Evolutionary conservation across 352 stramenopile genomes (phyloP), one percentile per base, ranked within the genome.

Genomic region (Phytophthora ohioensis): DNA sequence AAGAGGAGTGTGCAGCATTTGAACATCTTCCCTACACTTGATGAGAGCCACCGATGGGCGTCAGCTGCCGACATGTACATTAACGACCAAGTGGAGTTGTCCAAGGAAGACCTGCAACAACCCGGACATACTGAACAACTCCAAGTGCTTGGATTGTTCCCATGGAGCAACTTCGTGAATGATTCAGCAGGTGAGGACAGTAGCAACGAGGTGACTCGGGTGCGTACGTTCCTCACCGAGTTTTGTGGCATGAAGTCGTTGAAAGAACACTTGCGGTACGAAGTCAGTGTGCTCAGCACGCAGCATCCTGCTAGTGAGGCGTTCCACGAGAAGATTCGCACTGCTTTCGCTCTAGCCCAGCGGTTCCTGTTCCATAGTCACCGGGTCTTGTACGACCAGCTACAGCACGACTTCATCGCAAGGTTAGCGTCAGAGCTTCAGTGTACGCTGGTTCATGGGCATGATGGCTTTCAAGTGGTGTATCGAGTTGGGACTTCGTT

Each of bases 1-100:
- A 62, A 74, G 17, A 61, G 15, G 46, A 73, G 41, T 31, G 15
- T 79, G 15, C 80, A 87, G 46, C 71, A 71, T 30, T 60, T 74
- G 17, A 48, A 64, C 12, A 5, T 86, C 4, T 82, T 82, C 21
- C 79, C 72, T 8, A 77, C 64, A 17, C 57, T 82, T 10, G 60
- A 64, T 41, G 60, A 66, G 10, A 60, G 21, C 5, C 21, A 48
- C 13, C 43, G 34, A 47, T 82, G 74, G 39, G n/a, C 35, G 10
- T 71, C 59, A 27, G 71, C 71, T 31, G 48, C 52, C 0, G 73
- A 90, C 12, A 41, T 92, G 54, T 92, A 86, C 49, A 32, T 93
- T 10, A 92, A 94, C 52, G 85, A 94, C 51, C 85, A 93, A 69
- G 51, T 42, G 12, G 79, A 87, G 21, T 62, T 93, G 30, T 57